phyloP scores from a whole-genome alignment of 2,329 filamentous ascomycete genomes.

The Phaeosphaeriaceae sp. region DNA sequence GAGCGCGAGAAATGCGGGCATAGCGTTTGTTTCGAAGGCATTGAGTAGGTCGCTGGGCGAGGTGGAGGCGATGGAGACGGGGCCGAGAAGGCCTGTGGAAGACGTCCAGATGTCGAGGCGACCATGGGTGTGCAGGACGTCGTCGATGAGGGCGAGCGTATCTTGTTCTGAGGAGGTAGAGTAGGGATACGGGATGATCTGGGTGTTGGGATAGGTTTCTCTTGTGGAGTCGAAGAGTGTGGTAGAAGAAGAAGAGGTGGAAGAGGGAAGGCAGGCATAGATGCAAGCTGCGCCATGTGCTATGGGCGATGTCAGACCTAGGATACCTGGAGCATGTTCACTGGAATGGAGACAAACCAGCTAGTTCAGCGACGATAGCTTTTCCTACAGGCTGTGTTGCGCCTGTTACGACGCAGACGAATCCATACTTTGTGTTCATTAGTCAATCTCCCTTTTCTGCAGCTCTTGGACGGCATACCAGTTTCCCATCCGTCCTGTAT shows the following conservation, averaged over 20 bases:
- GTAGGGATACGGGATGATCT: conserved; percentile 68
- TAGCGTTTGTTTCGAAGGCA: conserved; percentile 66
- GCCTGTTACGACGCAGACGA: conserved; percentile 70
- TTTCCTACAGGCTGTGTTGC: conserved; percentile 67
- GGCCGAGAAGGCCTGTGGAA: conserved; percentile 64
- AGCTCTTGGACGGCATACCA: conserved; percentile 49
- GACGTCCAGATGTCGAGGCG: conserved; percentile 66
- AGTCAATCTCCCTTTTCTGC: neutral
- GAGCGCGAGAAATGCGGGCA: conserved; percentile 69
- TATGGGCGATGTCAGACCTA: conserved; percentile 29
- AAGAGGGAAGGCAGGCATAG: conserved; percentile 62
- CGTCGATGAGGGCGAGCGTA: conserved; percentile 67
- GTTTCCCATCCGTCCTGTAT: conserved; percentile 64
- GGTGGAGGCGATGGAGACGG: conserved; percentile 61
- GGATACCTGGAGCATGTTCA: neutral
- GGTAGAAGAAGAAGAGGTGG: conserved; percentile 53
- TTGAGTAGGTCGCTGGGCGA: conserved; percentile 63
- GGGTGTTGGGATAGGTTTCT: conserved; percentile 59
- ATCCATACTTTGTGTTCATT: conserved; percentile 60
- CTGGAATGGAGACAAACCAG: conserved; percentile 49
- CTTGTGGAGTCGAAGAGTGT: conserved; percentile 53
- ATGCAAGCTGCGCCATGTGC: conserved; percentile 70
- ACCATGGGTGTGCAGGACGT: conserved; percentile 67
- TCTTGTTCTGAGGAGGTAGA: conserved; percentile 65
- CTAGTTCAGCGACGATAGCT: conserved; percentile 66